Evolutionary conservation across 2,329 filamentous ascomycete species (phyloP), one percentile per base, ranked within the genome.

Genomic region (Aspergillus brasiliensis): DNA sequence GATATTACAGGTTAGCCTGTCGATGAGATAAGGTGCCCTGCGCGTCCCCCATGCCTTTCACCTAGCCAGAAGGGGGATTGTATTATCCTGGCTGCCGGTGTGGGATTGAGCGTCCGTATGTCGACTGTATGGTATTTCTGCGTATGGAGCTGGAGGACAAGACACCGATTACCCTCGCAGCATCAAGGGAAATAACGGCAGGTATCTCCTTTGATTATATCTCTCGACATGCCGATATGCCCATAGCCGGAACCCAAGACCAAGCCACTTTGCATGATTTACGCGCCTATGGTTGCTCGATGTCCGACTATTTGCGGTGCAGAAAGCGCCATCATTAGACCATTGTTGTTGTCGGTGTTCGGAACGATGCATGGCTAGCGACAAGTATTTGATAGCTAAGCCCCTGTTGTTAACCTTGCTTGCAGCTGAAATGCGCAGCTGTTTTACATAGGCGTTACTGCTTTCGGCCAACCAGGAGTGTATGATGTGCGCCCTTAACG

Each of bases 1-100:
- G 70, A 77, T 62, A 72, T 75, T 44, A 69, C 68, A 11, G 73
- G 69, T 60, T 75, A 72, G 69, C 56, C 57, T 31, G 52, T 46
- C 27, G 23, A 61, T 49, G 31, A 37, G 13, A 61, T 52, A 23
- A 51, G 28, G 27, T 25, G 37, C 27, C 34, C n/a, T 38, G 13
- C 8, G 34, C 40, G 28, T 49, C 21, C 13, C 11, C 23, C 46
- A n/a, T 21, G 46, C 46, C 46, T 48, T 23, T 15, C 7, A 13
- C 23, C 8, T 5, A 23, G 10, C 7, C 44, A 28, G 8, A 27
- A 28, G 44, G 10, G 10, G 21, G 25, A 2, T 5, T 15, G 44
- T n/a, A 15, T n/a, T 17, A 31, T 3, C 8, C 27, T 49, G 46
- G 46, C 46, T 28, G n/a, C n/a, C 25, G 4, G 46, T 17, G 46